A percentile compares a stretch with the other conserved stretches of the same genome.
Evolutionary conservation across 352 stramenopile genomes (phyloP).

Genomic region (Blastocystis sp.): DNA sequence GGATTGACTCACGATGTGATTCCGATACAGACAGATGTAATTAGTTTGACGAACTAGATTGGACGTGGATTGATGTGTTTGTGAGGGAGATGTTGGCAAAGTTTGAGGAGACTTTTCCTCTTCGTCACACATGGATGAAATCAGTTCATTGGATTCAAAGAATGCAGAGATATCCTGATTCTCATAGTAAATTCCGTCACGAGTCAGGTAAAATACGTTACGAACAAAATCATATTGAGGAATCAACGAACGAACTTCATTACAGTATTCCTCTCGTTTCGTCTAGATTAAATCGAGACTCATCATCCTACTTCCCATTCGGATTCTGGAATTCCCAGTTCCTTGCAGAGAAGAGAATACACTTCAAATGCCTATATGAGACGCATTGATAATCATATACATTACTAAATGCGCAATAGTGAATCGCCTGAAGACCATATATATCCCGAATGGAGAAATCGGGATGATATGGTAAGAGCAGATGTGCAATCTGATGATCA

Average conservation of each 20-base stretch:
- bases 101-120: no score
- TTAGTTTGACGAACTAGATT: not conserved
- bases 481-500: not conserved
- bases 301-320: not conserved
- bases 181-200: not conserved
- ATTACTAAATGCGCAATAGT: not conserved
- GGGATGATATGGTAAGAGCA: conserved; percentile 1
- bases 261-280: not conserved
- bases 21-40: not conserved
- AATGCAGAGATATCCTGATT: not conserved
- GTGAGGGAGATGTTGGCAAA: no score
- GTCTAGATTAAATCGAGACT: not conserved
- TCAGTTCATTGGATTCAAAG: not conserved
- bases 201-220: not conserved
- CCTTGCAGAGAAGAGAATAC: conserved; percentile 8
- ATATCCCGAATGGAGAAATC: not conserved
- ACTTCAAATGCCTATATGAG: not conserved
- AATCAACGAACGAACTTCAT: not conserved
- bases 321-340: not conserved
- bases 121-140: no score
- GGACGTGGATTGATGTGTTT: not conserved
- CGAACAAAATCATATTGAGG: not conserved
- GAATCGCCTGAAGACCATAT: conserved; percentile 15
- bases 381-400: not conserved
- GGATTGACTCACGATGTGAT: not conserved